These are phyloP conservation scores for Yarrowia bubula DNA, from an alignment of 805 yeast species.

Conservation along the genomic window DNA sequence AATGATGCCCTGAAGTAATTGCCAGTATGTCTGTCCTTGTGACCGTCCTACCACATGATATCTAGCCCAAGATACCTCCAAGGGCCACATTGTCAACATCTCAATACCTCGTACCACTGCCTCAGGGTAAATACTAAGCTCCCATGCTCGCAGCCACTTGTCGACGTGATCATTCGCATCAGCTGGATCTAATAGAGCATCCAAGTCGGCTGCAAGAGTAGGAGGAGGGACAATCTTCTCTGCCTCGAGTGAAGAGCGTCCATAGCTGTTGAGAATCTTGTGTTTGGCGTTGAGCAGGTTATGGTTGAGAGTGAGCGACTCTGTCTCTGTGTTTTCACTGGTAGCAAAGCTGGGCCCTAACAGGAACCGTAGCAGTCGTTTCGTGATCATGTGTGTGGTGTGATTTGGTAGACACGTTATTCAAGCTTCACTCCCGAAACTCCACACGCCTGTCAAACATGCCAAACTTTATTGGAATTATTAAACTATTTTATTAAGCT, in stretches of 20 bases:
- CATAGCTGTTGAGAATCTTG: slow-evolving; percentile 17
- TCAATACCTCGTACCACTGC: slow-evolving; percentile 1
- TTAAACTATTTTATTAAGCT: too few species aligned
- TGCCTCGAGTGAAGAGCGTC: slow-evolving; percentile 8
- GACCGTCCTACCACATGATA: background rate
- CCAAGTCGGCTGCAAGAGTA: background rate
- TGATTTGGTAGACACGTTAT: background rate
- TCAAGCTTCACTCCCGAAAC: background rate
- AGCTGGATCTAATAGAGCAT: background rate
- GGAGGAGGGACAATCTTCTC: background rate
- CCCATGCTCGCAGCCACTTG: slow-evolving; percentile 7
- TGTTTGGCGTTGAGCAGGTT: slow-evolving; percentile 17
- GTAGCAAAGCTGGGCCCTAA: slow-evolving; percentile 7
- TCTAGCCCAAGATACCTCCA: slow-evolving; percentile 21
- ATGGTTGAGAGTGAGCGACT: slow-evolving; percentile 6
- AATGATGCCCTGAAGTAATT: background rate
- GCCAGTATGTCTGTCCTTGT: slow-evolving; percentile 16
- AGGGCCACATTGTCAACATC: slow-evolving; percentile 21
- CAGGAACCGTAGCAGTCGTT: slow-evolving; percentile 11
- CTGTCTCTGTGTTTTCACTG: slow-evolving; percentile 8
- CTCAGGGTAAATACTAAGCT: slow-evolving; percentile 8
- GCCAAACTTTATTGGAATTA: background rate
- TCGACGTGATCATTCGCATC: background rate
- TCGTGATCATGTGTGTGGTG: slow-evolving; percentile 3
- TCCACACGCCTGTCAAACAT: background rate